Base-by-base conservation (phyloP, 2,329 filamentous ascomycete species). In the Parascedosporium putredinis region DNA sequence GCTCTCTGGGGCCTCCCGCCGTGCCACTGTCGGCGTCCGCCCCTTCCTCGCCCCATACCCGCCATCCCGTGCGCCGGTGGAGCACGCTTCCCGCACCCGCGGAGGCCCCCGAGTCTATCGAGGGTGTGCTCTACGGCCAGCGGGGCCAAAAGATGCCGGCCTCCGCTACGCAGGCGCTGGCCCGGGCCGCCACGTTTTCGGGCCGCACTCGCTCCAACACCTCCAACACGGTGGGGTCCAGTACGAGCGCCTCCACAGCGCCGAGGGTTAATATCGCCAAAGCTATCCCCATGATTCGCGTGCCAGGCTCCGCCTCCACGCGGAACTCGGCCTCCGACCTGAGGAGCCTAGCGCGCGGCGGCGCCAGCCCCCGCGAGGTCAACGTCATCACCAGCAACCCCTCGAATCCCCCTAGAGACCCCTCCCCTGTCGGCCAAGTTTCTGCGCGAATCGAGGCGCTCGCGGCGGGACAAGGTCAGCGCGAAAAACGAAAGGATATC, bases 401-500 rank as follows among this genome's bases (percentile, higher is more conserved):
- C 38, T 42, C 18, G 38, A 42, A 20, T 42, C 38, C 14, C 34
- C 34, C 14, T 22, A 4, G 47, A 42, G 16, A 18, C 36, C 9
- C 34, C 20, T 31, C 34, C 49, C 8, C 36, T 44, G 33, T 40
- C 45, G 4, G 44, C 24, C n/a, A 47, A 24, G 10, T 42, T 52
- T 2, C 40, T 46, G 23, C 18, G 50, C 9, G 54, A 54, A 12
- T 52, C 48, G 49, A 45, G 52, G 12, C 48, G 45, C 18, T 45
- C 29, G 20, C 50, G 54, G 10, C 50, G 52, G 22, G 67, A 70
- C 5, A 62, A 59, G 43, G 69, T 71, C 4, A 64, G 62, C 20
- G 65, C 68, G 16, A 64, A 62, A 56, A 70, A 69, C 52, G 60
- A 60, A 60, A 66, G 14, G 69, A 71, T 29, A 61, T 71, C 51